These are phyloP conservation scores for Elsinoe arachidis DNA, from an alignment of 2,329 filamentous ascomycete genomes.

Conservation along the genomic window DNA sequence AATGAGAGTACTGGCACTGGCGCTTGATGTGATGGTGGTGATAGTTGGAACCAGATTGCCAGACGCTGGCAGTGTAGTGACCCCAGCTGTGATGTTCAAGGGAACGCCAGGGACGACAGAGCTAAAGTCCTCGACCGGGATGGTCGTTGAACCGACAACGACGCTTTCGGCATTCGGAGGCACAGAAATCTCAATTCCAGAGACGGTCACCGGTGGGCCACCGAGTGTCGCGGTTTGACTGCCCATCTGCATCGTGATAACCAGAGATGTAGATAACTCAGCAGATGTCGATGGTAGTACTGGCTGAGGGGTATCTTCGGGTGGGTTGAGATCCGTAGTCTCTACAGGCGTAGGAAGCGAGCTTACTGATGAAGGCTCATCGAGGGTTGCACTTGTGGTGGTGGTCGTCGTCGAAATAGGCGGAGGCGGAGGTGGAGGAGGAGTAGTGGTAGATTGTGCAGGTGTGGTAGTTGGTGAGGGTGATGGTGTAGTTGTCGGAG, in stretches of 20 bases:
- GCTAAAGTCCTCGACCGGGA: not conserved
- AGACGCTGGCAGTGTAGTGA: not conserved
- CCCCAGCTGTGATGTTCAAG: not conserved
- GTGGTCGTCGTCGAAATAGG: not conserved
- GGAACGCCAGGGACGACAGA: not conserved
- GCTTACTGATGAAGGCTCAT: not conserved
- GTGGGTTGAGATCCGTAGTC: not conserved
- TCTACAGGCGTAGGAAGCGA: not conserved
- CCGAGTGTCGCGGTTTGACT: not conserved
- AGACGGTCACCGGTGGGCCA: not conserved
- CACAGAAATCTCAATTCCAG: not conserved
- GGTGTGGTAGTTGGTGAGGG: not conserved
- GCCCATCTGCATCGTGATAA: not conserved
- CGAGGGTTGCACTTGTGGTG: not conserved
- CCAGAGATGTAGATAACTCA: not conserved
- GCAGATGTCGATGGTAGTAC: not conserved
- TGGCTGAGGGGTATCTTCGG: not conserved
- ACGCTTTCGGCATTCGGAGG: not conserved
- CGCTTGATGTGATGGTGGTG: not conserved
- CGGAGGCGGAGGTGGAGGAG: not conserved
- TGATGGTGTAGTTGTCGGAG: not conserved
- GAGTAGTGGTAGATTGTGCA: not conserved
- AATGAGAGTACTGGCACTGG: not conserved
- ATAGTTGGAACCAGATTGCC: not conserved
- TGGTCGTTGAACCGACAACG: not conserved